Conservation (phyloP, 2,329 filamentous ascomycete species). For the Seiridium unicorne region DNA sequence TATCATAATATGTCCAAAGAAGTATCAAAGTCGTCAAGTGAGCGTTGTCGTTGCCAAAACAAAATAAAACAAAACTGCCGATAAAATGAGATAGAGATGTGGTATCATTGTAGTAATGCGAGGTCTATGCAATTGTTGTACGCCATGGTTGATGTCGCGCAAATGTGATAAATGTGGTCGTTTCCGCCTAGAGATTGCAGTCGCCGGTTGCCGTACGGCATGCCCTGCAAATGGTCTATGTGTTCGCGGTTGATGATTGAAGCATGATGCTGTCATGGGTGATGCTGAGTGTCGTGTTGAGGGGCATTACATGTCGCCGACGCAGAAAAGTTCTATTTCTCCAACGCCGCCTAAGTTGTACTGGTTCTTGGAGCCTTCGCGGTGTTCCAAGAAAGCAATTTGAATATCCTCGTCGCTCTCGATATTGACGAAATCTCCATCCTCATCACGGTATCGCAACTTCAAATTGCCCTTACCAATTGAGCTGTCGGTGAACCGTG, state of each 20-base stretch:
- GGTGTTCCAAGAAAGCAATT: conserved; percentile 93
- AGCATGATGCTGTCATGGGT: background rate
- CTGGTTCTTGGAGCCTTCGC: conserved; percentile 61
- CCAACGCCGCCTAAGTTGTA: conserved; percentile 67
- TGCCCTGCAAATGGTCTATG: background rate
- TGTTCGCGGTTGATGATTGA: background rate
- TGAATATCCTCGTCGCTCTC: conserved; percentile 96
- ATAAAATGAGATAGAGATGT: conserved; percentile 20
- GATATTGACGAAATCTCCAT: conserved; percentile 90
- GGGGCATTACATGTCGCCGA: conserved; percentile 42
- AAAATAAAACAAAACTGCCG: conserved; percentile 7
- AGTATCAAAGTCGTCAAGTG: background rate
- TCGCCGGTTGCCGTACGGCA: background rate
- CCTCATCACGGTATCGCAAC: conserved; percentile 86
- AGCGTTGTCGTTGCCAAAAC: background rate
- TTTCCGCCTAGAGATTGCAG: background rate
- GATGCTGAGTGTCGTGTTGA: background rate
- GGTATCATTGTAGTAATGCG: conserved; percentile 23
- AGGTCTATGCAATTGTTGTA: conserved; percentile 15
- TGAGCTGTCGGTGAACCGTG: conserved; percentile 79
- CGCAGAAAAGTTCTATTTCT: conserved; percentile 86
- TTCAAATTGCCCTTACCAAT: conserved; percentile 81
- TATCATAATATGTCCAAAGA: conserved; percentile 8
- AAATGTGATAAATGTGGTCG: conserved; percentile 9
- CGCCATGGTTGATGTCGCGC: conserved; percentile 14